Conservation (phyloP, 345 rosid species). For the Salix udensis region DNA sequence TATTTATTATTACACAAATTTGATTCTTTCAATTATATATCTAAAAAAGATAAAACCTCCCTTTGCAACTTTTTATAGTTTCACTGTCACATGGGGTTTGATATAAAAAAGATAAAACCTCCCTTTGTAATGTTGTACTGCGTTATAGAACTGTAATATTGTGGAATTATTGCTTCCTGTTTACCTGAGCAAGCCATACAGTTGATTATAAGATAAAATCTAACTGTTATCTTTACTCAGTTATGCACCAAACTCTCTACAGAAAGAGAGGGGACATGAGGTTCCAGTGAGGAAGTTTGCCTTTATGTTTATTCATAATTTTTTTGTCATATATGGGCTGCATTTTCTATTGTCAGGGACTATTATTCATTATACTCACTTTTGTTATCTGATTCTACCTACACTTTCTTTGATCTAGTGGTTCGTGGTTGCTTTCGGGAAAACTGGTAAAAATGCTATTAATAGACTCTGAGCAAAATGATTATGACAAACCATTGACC, state of each 20-base stretch:
- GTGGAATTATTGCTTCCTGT: too few relatives aligned
- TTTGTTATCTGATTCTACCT: not conserved
- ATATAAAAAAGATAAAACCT: too few relatives aligned
- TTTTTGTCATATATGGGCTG: not conserved
- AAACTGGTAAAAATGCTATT: slow-evolving; percentile 77
- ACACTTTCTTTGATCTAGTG: slow-evolving; percentile 32
- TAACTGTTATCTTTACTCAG: too few relatives aligned
- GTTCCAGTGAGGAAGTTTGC: not conserved
- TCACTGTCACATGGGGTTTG: too few relatives aligned
- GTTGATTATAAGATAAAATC: too few relatives aligned
- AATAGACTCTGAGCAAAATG: slow-evolving; percentile 74
- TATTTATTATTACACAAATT: not conserved
- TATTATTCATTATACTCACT: not conserved
- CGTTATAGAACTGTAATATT: too few relatives aligned
- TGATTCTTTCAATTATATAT: not conserved
- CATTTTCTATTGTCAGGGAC: not conserved
- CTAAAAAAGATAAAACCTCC: too few relatives aligned
- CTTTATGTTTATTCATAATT: not conserved
- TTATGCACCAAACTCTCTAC: too few relatives aligned
- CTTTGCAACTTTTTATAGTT: too few relatives aligned
- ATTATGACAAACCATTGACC: slow-evolving; percentile 54
- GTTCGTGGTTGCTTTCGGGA: slow-evolving; percentile 83
- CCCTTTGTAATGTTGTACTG: too few relatives aligned
- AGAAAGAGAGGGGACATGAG: too few relatives aligned
- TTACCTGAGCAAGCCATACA: too few relatives aligned